Evolutionary conservation across 768 basidiomycete genomes (phyloP).

Genomic region (Lactifluus rugatus): DNA sequence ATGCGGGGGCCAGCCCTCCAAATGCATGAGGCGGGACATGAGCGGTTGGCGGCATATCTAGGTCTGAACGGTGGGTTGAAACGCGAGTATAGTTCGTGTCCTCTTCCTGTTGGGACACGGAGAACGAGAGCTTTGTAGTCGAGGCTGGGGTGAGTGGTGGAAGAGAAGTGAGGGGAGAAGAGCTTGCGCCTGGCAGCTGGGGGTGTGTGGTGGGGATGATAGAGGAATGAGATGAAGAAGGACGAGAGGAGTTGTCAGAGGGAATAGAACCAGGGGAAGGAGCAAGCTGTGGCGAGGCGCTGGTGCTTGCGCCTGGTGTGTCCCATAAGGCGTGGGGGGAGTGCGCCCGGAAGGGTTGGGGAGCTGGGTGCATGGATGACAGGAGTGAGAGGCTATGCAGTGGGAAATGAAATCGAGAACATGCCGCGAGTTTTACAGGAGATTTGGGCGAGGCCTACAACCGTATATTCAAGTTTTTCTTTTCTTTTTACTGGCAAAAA

Average conservation of each 20-base stretch:
- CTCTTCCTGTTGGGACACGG: conserved; percentile 8
- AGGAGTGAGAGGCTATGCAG: conserved; percentile 16
- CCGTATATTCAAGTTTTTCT: too few species aligned
- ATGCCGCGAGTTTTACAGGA: conserved; percentile 17
- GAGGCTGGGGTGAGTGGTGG: conserved; percentile 10
- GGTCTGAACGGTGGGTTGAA: conserved; percentile 6
- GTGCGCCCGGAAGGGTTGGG: conserved; percentile 14
- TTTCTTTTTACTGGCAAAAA: too few species aligned
- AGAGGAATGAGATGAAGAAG: conserved; percentile 13
- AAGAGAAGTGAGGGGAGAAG: conserved; percentile 5
- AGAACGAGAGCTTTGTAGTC: neutral
- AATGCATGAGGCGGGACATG: conserved; percentile 14
- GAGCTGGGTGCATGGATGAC: conserved; percentile 17
- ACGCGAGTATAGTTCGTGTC: conserved; percentile 10
- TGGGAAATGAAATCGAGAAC: conserved; percentile 7
- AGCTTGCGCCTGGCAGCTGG: conserved; percentile 18
- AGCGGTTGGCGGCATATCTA: conserved; percentile 16
- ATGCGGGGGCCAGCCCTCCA: conserved; percentile 23
- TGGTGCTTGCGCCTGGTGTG: conserved; percentile 21
- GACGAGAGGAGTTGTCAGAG: conserved; percentile 14
- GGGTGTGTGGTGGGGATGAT: neutral
- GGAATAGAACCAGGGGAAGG: conserved; percentile 13
- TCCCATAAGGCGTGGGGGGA: conserved; percentile 20
- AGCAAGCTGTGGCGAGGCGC: conserved; percentile 17
- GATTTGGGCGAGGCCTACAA: conserved; percentile 11